These are phyloP conservation scores for Pyrenochaeta sp. DNA, from an alignment of 2,329 filamentous ascomycete genomes.

Conservation along the genomic window DNA sequence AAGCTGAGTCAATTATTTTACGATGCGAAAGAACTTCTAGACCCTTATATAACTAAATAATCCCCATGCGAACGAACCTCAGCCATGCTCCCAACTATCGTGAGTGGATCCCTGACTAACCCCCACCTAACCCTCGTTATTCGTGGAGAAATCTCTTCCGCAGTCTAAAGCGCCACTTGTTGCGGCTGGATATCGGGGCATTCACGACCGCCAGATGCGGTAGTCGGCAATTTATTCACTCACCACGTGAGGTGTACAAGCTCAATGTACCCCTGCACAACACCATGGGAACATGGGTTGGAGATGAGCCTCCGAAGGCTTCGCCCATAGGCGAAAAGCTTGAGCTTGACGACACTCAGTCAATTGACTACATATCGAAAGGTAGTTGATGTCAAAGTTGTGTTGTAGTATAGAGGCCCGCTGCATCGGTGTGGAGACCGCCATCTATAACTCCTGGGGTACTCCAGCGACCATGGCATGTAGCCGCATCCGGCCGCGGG, in stretches of 20 bases:
- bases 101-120: slow-evolving; percentile 3
- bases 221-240: slow-evolving; percentile 15
- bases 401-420: too few relatives aligned
- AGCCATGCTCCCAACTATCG: neutral
- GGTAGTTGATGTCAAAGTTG: too few relatives aligned
- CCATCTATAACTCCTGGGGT: neutral
- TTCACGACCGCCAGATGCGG: slow-evolving; percentile 6
- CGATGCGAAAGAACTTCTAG: neutral
- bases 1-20: neutral
- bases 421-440: too few relatives aligned
- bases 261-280: slow-evolving; percentile 2
- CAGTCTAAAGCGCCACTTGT: slow-evolving; percentile 12
- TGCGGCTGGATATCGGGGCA: slow-evolving; percentile 18
- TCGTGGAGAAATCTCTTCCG: slow-evolving; percentile 21
- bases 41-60: slow-evolving; percentile 3
- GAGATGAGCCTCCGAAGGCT: slow-evolving; percentile 16
- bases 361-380: too few relatives aligned
- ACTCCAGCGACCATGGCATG: slow-evolving; percentile 5
- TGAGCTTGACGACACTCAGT: slow-evolving; percentile 10
- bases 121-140: slow-evolving; percentile 20
- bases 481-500: slow-evolving; percentile 9
- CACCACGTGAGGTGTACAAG: slow-evolving; percentile 11
- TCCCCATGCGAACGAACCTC: neutral
- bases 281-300: neutral
- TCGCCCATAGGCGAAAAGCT: slow-evolving; percentile 25